Percentiles rank a stretch among this genome's conserved stretches.
phyloP scores from a whole-genome alignment of 345 rosid species.

The Gossypium ekmanianum region DNA sequence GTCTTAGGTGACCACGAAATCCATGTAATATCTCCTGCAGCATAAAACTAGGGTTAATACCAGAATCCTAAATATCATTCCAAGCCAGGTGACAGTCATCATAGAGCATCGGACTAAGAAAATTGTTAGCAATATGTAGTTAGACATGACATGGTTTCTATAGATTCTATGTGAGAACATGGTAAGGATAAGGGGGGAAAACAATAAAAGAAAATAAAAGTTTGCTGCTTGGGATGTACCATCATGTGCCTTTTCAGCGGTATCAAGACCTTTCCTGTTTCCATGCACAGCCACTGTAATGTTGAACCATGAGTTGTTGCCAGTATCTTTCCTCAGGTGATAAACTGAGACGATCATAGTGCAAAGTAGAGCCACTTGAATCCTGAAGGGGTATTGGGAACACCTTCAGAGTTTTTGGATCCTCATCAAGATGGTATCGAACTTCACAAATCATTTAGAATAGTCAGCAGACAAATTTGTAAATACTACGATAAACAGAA shows the following conservation, averaged over 20 bases:
- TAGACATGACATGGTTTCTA: not conserved
- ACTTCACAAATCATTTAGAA: conserved; percentile 40
- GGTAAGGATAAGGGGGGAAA: not conserved
- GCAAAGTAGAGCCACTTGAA: conserved; percentile 59
- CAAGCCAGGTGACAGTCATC: not conserved
- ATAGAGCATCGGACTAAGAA: not conserved
- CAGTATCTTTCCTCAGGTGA: conserved; percentile 91
- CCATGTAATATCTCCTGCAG: conserved; percentile 83
- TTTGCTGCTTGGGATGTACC: conserved; percentile 39
- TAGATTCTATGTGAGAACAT: not conserved
- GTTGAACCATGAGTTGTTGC: conserved; percentile 72
- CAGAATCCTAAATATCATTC: not conserved
- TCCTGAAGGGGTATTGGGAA: conserved; percentile 76
- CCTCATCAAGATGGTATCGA: conserved; percentile 94
- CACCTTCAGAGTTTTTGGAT: conserved; percentile 86
- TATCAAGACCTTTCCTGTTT: conserved; percentile 81
- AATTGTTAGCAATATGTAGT: too few relatives aligned
- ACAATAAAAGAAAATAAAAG: not conserved
- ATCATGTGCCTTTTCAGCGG: conserved; percentile 85
- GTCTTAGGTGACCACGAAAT: conserved; percentile 72
- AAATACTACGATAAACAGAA: not conserved
- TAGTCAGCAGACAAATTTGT: conserved; percentile 14
- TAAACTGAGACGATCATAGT: conserved; percentile 71
- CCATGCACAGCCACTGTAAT: conserved; percentile 82
- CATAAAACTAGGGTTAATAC: conserved; percentile 5